phyloP scores from a whole-genome alignment of 441 rosid genomes.

The Aleurites moluccanus region DNA sequence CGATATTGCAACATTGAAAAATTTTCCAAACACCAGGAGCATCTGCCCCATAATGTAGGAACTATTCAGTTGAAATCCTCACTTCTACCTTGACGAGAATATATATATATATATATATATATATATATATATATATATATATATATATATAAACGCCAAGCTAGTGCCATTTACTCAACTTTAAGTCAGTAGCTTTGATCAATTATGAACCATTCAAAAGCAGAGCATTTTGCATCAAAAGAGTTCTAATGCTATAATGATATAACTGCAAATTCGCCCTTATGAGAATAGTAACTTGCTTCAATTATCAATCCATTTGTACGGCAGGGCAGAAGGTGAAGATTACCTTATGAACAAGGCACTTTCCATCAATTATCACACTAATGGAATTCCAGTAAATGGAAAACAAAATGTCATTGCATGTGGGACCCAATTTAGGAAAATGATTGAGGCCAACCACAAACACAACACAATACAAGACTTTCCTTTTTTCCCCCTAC shows the following conservation, averaged over 20 bases:
- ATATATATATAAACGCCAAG: not conserved
- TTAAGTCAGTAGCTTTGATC: not conserved
- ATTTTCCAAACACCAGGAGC: not conserved
- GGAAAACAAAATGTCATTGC: not conserved
- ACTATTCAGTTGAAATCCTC: not conserved
- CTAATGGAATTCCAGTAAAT: slow-evolving; percentile 8
- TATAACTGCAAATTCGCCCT: not conserved
- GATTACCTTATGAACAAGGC: not conserved
- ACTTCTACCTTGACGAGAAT: no score
- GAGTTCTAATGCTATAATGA: not conserved
- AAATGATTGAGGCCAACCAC: slow-evolving; percentile 17
- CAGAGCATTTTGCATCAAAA: not conserved
- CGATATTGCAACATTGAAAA: not conserved
- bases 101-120: no score
- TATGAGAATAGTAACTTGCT: not conserved
- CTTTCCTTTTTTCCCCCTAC: not conserved
- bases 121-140: no score
- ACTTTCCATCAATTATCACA: not conserved
- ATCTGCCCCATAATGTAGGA: not conserved
- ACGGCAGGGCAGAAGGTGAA: not conserved
- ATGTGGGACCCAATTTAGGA: slow-evolving; percentile 24
- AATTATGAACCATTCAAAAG: not conserved
- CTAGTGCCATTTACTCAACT: not conserved
- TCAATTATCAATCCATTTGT: not conserved
- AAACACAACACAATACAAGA: not conserved